These are phyloP conservation scores for Bruguiera parviflora DNA, from an alignment of 345 rosid genomes.

Conservation along the genomic window DNA sequence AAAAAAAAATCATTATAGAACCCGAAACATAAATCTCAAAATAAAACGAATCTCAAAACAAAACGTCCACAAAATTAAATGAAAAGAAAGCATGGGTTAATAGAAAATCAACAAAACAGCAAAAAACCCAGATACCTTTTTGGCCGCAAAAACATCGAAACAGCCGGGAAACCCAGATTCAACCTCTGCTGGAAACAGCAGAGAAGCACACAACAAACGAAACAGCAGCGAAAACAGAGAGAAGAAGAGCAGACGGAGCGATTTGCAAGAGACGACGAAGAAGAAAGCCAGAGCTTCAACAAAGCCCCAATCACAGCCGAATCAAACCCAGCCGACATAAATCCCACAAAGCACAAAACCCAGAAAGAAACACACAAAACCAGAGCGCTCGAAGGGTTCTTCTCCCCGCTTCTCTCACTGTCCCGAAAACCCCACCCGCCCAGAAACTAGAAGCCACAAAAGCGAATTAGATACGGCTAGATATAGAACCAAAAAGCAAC, in stretches of 20 bases:
- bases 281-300: slow-evolving; percentile 49
- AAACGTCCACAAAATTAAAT: not conserved
- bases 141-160: slow-evolving; percentile 78
- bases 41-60: not conserved
- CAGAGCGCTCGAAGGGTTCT: not conserved
- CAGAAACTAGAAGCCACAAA: not conserved
- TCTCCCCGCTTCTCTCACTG: not conserved
- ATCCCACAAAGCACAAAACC: slow-evolving; percentile 31
- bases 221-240: slow-evolving; percentile 10
- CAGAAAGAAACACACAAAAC: not conserved
- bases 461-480: not conserved
- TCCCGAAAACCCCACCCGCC: too few species aligned
- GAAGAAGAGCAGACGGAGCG: slow-evolving; percentile 9
- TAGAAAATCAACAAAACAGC: not conserved
- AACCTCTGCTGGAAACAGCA: slow-evolving; percentile 46
- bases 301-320: slow-evolving; percentile 71
- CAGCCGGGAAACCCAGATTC: slow-evolving; percentile 40
- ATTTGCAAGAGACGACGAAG: slow-evolving; percentile 11
- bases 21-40: slow-evolving; percentile 1
- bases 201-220: slow-evolving; percentile 31
- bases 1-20: slow-evolving; percentile 26
- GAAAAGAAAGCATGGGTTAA: not conserved
- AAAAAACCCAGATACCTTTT: slow-evolving; percentile 44
- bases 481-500: not conserved
- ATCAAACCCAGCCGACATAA: slow-evolving; percentile 84